Evolutionary conservation across 768 basidiomycete species (phyloP), one percentile per base, ranked within the genome.

Genomic region (Termitomyces sp.): DNA sequence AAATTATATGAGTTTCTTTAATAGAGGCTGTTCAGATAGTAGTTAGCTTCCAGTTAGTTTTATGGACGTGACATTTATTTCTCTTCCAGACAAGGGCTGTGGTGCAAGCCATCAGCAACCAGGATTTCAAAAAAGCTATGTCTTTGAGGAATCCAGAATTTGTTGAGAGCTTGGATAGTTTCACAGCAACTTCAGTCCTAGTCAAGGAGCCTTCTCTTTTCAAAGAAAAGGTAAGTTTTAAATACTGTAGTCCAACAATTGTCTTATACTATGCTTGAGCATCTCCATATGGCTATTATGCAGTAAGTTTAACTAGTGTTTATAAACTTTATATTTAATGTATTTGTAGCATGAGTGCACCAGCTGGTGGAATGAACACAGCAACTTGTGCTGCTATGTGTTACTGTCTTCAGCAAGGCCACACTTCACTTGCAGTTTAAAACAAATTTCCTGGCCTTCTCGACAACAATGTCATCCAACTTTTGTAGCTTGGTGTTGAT

Each of bases 321-420:
- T 26, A 4, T 27, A 22, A 8, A n/a, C 9, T 32, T 16, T 31
- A 32, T 36, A 12, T 8, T 27, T 57, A 32, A 64, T 39, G n/a
- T 49, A 50, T 16, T 24, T 57, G 56, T 48, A 96, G 94, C 67
- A 87, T 94, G 67, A 96, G 97, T 52, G 97, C 97, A 0, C 96
- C 97, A 7, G 96, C 97, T 3, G 96, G 96, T 47, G 97, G 97
- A 10, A 98, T 98, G 93, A 98, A 98, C 68, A 94, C 96, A 2
- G 97, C 96, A 0, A 97, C 94, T 1, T 90, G 96, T 37, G 88
- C 94, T 26, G 94, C 92, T 7, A 94, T 91, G 20, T 88, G 97
- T 13, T 98, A 94, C 75, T 98, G 94, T 70, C 75, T 94, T 61
- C 84, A 86, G 55, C 91, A 94, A 69, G 97, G 97, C 8, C 97